Evolutionary conservation across 495 filamentous ascomycete species (phyloP), one percentile per base, ranked within the genome.

Genomic region (Aspergillus asperescens): DNA sequence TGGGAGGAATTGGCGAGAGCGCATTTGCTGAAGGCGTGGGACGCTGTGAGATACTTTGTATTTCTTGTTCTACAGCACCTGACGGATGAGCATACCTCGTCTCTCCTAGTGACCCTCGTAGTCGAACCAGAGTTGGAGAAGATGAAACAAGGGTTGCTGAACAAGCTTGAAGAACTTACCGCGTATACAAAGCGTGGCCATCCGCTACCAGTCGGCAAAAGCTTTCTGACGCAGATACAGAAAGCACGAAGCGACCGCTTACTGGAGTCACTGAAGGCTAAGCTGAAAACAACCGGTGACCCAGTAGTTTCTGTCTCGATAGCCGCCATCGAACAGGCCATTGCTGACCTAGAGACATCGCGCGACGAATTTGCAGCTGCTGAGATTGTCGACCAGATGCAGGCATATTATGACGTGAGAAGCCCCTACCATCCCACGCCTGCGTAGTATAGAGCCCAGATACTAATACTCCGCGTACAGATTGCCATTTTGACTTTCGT

Each of bases 401-500:
- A 71, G 25, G 59, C 62, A 5, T 69, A 72, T 29, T 73, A 73
- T 42, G 58, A 68, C 18, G 68, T 72, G 52, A 61, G 62, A 5
- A n/a, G n/a, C n/a, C n/a, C n/a, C n/a, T n/a, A n/a, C n/a, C n/a
- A n/a, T n/a, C n/a, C n/a, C n/a, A n/a, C n/a, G n/a, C n/a, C n/a
- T n/a, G n/a, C n/a, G n/a, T n/a, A n/a, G n/a, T n/a, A n/a, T n/a
- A n/a, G n/a, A n/a, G n/a, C n/a, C n/a, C n/a, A n/a, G n/a, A n/a
- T n/a, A n/a, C n/a, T n/a, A n/a, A n/a, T n/a, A n/a, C n/a, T n/a
- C n/a, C n/a, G n/a, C n/a, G n/a, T n/a, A n/a, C 13, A 85, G 84
- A 77, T 80, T 57, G 77, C 83, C 0, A 60, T 83, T 46, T 73
- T 78, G 54, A 75, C 71, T 0, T 84, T 88, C 59, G 64, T 83